Evolutionary conservation across 805 yeast genomes (phyloP), one percentile per base, ranked within the genome.

Genomic region (Kluyveromyces siamensis): DNA sequence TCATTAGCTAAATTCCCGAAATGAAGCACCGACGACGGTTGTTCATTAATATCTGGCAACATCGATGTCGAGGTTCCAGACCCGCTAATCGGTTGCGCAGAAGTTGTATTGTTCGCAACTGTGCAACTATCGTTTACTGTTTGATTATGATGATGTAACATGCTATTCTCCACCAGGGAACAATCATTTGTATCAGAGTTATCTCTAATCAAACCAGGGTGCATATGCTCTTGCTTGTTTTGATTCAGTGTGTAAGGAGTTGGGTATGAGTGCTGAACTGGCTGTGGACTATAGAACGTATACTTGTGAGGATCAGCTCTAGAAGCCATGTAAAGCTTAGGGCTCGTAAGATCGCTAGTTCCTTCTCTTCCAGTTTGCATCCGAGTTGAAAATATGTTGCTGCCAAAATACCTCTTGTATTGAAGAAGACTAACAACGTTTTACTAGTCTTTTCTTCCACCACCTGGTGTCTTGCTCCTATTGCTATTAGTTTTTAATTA

Each of bases 11-110:
- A 52, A 40, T 50, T 51, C 8, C 53, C 54, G 35, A 59, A 58
- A 36, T 63, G 65, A 27, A 63, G 48, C 21, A 57, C 63, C 2
- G 66, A 56, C 1, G 68, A 64, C n/a, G 69, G 68, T 48, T 64
- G 68, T 38, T 61, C 51, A 50, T 63, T 60, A 47, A 61, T 58
- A 52, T 65, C 68, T 45, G 58, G 45, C 13, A 43, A 19, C 43
- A 40, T 17, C 38, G 44, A 19, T 27, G 38, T 18, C 48, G 39
- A 33, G 13, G 38, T 25, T 35, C 25, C 37, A 27, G 39, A 35
- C 7, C 44, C 44, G 40, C 35, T 42, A 30, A 43, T 47, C 27
- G 47, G 35, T 10, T 30, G 35, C 35, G 35, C 35, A 30, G 35
- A 30, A 30, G 35, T 11, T 30, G 14, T 30, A 30, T 30, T 30